A percentile compares a stretch with the other conserved stretches of the same genome.
Conservation (phyloP, 495 filamentous ascomycete species). For the Immersiella caudata region DNA sequence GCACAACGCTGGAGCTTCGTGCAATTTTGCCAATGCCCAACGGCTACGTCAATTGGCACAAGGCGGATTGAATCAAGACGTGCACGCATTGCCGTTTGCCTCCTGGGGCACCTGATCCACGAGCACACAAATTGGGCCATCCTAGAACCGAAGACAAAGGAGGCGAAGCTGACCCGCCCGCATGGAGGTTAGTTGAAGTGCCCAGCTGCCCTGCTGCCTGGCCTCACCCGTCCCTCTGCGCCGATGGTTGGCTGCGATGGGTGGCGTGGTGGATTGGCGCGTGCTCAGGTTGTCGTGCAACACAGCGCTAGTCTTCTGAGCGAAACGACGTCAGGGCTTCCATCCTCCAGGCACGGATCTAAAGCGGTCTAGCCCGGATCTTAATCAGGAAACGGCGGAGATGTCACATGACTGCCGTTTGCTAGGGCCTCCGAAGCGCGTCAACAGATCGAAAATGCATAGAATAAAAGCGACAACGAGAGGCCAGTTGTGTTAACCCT, state of each 20-base stretch:
- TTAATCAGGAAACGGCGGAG: neutral
- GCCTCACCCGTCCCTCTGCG: neutral
- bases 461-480: neutral
- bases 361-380: neutral
- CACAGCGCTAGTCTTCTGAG: conserved; percentile 17
- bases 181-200: neutral
- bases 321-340: conserved; percentile 33
- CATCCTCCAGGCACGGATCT: conserved; percentile 19
- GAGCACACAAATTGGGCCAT: conserved; percentile 6
- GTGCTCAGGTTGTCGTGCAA: conserved; percentile 11
- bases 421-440: neutral
- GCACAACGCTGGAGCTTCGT: neutral
- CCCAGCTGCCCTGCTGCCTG: conserved; percentile 14
- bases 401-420: conserved; percentile 9
- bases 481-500: neutral
- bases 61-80: neutral
- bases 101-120: conserved; percentile 19
- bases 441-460: neutral
- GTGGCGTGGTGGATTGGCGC: conserved; percentile 10
- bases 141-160: conserved; percentile 17
- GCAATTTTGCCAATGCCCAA: neutral
- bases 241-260: conserved; percentile 14
- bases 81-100: conserved; percentile 8
- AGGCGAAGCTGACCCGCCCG: conserved; percentile 19
- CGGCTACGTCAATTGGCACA: conserved; percentile 15